Conservation (phyloP, 139 green algal species). For the Coelastrella sp. region DNA sequence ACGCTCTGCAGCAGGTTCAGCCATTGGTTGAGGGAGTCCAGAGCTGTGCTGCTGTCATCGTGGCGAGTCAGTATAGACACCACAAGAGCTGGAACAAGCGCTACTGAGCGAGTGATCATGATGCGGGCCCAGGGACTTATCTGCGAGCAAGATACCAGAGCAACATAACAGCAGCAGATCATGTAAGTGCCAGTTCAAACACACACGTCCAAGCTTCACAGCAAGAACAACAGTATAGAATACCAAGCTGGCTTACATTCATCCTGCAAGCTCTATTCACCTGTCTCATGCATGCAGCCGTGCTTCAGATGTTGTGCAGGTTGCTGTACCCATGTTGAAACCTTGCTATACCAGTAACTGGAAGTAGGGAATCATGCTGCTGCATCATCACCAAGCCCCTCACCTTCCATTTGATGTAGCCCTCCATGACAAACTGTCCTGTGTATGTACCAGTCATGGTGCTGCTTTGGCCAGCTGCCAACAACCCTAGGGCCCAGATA, state of each 20-base stretch:
- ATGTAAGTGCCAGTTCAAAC: no score
- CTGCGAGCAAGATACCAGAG: slow-evolving; percentile 35
- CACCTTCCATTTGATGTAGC: slow-evolving; percentile 40
- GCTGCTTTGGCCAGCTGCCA: slow-evolving; percentile 76
- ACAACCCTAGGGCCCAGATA: slow-evolving; percentile 63
- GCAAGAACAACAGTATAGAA: no score
- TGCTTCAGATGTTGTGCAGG: no score
- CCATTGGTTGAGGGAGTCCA: slow-evolving; percentile 62
- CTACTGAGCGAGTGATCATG: slow-evolving; percentile 64
- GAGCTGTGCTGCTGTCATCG: slow-evolving; percentile 5
- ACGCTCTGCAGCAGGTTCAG: slow-evolving; percentile 68
- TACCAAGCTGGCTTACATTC: no score
- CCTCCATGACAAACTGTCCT: slow-evolving; percentile 46
- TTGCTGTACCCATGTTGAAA: no score
- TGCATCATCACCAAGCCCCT: neutral
- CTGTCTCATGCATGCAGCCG: no score
- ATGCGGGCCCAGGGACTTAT: slow-evolving; percentile 63
- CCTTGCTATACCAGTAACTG: no score
- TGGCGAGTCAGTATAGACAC: slow-evolving; percentile 56
- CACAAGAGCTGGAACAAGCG: slow-evolving; percentile 70
- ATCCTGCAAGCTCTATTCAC: no score
- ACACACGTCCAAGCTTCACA: no score
- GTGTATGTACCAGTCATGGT: slow-evolving; percentile 89
- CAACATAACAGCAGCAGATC: no score
- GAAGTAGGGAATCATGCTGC: no score